Evolutionary conservation across 1,284 basidiomycete species (phyloP).

Genomic region (Microbotryum lychnidis-dioicae): DNA sequence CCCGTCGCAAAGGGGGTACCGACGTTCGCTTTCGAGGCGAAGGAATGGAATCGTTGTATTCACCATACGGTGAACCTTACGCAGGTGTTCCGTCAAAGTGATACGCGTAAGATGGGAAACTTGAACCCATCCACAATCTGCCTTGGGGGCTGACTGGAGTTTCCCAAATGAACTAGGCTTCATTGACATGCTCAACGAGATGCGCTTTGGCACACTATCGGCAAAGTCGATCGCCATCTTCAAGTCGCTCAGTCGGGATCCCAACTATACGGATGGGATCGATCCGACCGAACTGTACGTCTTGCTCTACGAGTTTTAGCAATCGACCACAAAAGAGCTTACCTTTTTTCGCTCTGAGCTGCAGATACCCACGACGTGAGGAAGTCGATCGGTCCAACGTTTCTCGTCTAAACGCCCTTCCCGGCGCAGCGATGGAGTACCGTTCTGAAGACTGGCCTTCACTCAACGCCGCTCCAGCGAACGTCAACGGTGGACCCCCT

Average conservation of each 20-base stretch:
- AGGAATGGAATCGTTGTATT: constrained; percentile 70
- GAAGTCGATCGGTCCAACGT: constrained; percentile 70
- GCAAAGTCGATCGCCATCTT: constrained; percentile 55
- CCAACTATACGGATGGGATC: constrained; percentile 58
- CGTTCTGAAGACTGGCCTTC: constrained; percentile 27
- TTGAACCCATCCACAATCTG: constrained; percentile 19
- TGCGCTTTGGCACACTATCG: constrained; percentile 69
- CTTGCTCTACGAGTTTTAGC: not conserved
- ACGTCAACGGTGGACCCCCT: constrained; percentile 1
- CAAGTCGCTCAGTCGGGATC: constrained; percentile 52
- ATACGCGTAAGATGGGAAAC: constrained; percentile 39
- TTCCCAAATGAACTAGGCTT: constrained; percentile 50
- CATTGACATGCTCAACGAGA: constrained; percentile 80
- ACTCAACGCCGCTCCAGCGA: not conserved
- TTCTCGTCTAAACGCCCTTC: constrained; percentile 48
- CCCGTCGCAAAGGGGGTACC: constrained; percentile 56
- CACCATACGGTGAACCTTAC: constrained; percentile 72
- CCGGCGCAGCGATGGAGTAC: constrained; percentile 20
- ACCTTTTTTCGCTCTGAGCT: not conserved
- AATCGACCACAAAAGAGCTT: not conserved
- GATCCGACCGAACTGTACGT: constrained; percentile 69
- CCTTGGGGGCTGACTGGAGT: not conserved
- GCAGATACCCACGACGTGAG: constrained; percentile 69
- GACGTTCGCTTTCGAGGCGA: constrained; percentile 81
- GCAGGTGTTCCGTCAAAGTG: constrained; percentile 70